Evolutionary conservation across 768 basidiomycete genomes (phyloP).

Genomic region (Rhodotorula toruloides): DNA sequence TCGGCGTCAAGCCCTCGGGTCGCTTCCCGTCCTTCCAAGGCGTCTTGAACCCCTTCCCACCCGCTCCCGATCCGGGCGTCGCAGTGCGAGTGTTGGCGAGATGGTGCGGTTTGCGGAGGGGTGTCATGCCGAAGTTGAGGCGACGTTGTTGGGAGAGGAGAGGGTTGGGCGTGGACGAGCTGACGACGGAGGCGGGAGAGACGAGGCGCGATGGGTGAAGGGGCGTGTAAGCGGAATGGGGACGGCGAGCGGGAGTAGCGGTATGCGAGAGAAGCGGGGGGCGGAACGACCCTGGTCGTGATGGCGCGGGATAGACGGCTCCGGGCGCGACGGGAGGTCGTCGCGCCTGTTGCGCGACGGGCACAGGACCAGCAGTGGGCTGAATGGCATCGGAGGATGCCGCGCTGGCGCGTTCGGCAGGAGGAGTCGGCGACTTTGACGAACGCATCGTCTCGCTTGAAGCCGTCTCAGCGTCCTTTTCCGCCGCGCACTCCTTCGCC

Average conservation of each 20-base stretch:
- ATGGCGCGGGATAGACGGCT: background rate
- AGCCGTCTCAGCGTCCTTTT: too few relatives aligned
- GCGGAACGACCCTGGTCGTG: background rate
- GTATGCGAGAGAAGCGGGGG: background rate
- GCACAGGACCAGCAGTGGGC: too few relatives aligned
- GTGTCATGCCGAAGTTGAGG: slow-evolving; percentile 38
- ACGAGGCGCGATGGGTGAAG: slow-evolving; percentile 1
- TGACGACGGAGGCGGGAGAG: background rate
- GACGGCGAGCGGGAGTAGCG: background rate
- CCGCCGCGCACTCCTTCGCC: too few relatives aligned
- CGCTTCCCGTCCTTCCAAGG: slow-evolving; percentile 40
- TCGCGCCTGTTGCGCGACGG: too few relatives aligned
- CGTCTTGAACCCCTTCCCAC: slow-evolving; percentile 33
- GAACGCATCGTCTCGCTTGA: too few relatives aligned
- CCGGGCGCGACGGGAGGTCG: too few relatives aligned
- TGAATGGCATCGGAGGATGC: too few relatives aligned
- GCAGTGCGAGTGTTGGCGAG: slow-evolving; percentile 22
- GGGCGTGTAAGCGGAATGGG: background rate
- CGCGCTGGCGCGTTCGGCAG: too few relatives aligned
- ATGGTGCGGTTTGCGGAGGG: slow-evolving; percentile 31
- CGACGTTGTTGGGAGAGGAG: slow-evolving; percentile 14
- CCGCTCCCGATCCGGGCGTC: slow-evolving; percentile 2
- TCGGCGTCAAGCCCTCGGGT: slow-evolving; percentile 31
- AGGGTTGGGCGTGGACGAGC: slow-evolving; percentile 3
- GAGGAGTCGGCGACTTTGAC: too few relatives aligned